Percentiles rank a stretch among this genome's conserved stretches.
Conservation (phyloP, 345 rosid genomes). For the Gossypium rotundifolium region DNA sequence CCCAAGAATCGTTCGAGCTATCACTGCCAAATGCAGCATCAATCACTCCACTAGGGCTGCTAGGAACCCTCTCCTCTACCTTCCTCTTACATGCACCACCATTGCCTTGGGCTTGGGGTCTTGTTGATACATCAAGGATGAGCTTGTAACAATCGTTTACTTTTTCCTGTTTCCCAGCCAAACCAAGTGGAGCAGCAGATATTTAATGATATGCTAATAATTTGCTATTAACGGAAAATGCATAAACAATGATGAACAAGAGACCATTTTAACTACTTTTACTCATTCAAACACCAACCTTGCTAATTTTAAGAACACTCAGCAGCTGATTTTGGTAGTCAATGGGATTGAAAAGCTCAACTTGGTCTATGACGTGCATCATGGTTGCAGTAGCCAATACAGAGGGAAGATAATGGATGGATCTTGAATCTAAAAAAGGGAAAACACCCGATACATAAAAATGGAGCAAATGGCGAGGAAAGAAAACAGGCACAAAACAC, state of each 20-base stretch:
- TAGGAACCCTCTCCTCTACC: slow-evolving; percentile 24
- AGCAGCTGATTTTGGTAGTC: slow-evolving; percentile 53
- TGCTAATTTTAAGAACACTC: slow-evolving; percentile 45
- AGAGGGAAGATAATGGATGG: slow-evolving; percentile 60
- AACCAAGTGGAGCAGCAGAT: slow-evolving; percentile 1
- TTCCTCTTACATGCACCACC: slow-evolving; percentile 48
- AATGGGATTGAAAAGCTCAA: slow-evolving; percentile 42
- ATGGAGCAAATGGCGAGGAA: neutral
- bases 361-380: slow-evolving; percentile 59
- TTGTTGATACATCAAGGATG: slow-evolving; percentile 31
- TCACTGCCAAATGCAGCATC: slow-evolving; percentile 47
- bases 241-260: neutral
- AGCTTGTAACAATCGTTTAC: slow-evolving; percentile 48
- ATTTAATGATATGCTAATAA: slow-evolving; percentile 4
- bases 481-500: slow-evolving; percentile 1
- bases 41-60: slow-evolving; percentile 67
- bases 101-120: slow-evolving; percentile 10
- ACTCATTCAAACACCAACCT: slow-evolving; percentile 35
- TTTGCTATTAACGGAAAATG: neutral
- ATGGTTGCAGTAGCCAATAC: slow-evolving; percentile 80
- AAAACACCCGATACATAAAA: neutral
- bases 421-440: slow-evolving; percentile 56
- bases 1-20: slow-evolving; percentile 47
- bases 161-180: slow-evolving; percentile 41
- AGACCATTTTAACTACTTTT: neutral